Evolutionary conservation across 345 rosid species (phyloP), one percentile per base, ranked within the genome.

Genomic region (Triadica sebifera): DNA sequence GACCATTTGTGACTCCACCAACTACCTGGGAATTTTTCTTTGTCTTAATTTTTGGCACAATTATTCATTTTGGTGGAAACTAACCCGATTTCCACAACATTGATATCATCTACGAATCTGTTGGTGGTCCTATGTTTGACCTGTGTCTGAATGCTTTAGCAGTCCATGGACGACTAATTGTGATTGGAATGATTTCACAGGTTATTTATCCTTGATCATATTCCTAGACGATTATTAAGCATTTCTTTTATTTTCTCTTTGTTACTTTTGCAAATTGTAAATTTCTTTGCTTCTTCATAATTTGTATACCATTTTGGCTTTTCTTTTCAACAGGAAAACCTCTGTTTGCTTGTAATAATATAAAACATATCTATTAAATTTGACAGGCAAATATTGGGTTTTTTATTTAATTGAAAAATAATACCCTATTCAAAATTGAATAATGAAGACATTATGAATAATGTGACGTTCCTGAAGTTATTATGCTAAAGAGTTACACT

Each of bases 111-210:
- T 95, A 95, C 13, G 99, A 95, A 84, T 95, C 99, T 57, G 97
- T 95, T 64, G 99, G 99, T 56, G 98, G 99, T 56, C 84, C 87
- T 77, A 89, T 95, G 98, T 90, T 95, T 77, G 86, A 90, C 78
- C 50, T 92, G 77, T 92, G 99, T 77, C 81, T 92, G 77, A 91
- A 90, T 78, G 93, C 98, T 67, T 81, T 95, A 80, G 96, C 96
- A 52, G 83, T 95, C 63, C 83, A 82, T 51, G 99, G 99, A 34
- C 86, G 89, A 58, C 90, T 95, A 75, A 85, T 95, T 17, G 89
- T 92, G 65, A 91, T 95, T 34, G 99, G 99, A 85, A 95, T 95
- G 99, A 95, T 95, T 55, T 95, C 99, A 24, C 93, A 95, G 99
- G 99, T 92, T 81, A 19, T 38, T 16, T 77, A 65, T 63, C 69